Conservation (phyloP, 805 yeast species). For the Kodamaea restingae region DNA sequence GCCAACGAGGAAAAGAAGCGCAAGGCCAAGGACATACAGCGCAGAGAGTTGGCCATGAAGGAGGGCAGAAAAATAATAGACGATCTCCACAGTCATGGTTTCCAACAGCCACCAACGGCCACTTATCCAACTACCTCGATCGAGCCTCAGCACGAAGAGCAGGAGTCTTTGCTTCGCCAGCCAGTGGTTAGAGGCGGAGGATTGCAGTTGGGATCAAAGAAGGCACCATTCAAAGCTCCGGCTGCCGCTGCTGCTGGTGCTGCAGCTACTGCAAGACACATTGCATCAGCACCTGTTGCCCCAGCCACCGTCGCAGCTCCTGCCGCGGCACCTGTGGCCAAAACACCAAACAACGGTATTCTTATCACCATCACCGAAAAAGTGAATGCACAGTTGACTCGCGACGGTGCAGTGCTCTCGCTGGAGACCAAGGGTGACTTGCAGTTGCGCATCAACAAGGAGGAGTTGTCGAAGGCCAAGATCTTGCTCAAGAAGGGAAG, state of each 20-base stretch:
- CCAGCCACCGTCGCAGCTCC: conserved; percentile 24
- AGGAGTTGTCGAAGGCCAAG: conserved; percentile 63
- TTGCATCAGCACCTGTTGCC: conserved; percentile 12
- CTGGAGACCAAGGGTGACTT: conserved; percentile 89
- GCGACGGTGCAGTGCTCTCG: conserved; percentile 71
- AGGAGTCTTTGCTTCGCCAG: conserved; percentile 11
- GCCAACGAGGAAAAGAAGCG: conserved; percentile 97
- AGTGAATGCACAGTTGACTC: conserved; percentile 67
- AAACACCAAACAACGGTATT: conserved; percentile 65
- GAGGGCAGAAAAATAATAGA: conserved; percentile 10
- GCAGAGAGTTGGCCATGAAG: conserved; percentile 66
- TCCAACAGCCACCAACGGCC: conserved; percentile 20
- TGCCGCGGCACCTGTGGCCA: no score
- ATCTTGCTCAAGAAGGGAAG: conserved; percentile 50
- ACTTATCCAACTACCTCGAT: conserved; percentile 28
- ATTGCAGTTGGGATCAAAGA: conserved; percentile 67
- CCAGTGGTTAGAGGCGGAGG: conserved; percentile 49
- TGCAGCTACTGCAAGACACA: conserved; percentile 14
- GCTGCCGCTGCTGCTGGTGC: conserved; percentile 25
- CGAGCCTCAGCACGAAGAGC: conserved; percentile 13
- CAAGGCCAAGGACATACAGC: conserved; percentile 85
- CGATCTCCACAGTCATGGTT: conserved; percentile 32
- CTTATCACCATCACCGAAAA: conserved; percentile 74
- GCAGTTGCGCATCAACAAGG: conserved; percentile 79
- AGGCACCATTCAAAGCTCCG: conserved; percentile 24